A percentile compares a stretch with the other conserved stretches of the same genome.
Evolutionary conservation across 352 stramenopile genomes (phyloP).

Genomic region (Phytopythium sindhum): DNA sequence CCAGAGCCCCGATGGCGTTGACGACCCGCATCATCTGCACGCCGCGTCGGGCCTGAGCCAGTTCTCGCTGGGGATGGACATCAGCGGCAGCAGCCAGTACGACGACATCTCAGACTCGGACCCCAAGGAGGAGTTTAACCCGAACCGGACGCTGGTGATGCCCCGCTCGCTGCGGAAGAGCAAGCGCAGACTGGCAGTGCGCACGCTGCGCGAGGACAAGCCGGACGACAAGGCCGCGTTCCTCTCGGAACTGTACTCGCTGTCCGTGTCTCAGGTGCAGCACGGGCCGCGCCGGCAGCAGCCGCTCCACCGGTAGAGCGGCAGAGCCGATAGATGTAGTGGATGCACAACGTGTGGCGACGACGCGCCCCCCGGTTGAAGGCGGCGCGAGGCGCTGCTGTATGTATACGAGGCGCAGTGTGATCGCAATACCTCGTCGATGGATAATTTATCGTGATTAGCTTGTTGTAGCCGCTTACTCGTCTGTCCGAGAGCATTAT

Average conservation of each 20-base stretch:
- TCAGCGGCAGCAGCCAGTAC: slow-evolving; percentile 7
- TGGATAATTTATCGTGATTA: slow-evolving; percentile 1
- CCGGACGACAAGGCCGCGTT: slow-evolving; percentile 33
- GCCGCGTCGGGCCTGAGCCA: slow-evolving; percentile 26
- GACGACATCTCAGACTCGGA: slow-evolving; percentile 12
- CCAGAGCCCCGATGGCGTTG: slow-evolving; percentile 21
- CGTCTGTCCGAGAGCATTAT: not conserved
- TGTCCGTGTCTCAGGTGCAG: slow-evolving; percentile 29
- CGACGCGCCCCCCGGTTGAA: not conserved
- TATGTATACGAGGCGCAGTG: not conserved
- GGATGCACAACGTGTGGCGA: not conserved
- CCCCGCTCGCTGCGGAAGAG: slow-evolving; percentile 28
- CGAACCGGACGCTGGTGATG: slow-evolving; percentile 14
- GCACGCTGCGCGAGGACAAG: not conserved
- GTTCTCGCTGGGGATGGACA: slow-evolving; percentile 29
- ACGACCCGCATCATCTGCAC: slow-evolving; percentile 13
- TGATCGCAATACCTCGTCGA: not conserved
- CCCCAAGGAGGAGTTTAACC: slow-evolving; percentile 15
- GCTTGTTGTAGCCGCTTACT: not conserved
- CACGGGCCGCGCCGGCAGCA: not conserved
- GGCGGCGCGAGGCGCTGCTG: not conserved
- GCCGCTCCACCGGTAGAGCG: not conserved
- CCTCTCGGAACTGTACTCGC: slow-evolving; percentile 38
- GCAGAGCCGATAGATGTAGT: not conserved
- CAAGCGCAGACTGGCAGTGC: not conserved